These are phyloP conservation scores for Rosa hybrid DNA, from an alignment of 331 rosid genomes.

Conservation along the genomic window DNA sequence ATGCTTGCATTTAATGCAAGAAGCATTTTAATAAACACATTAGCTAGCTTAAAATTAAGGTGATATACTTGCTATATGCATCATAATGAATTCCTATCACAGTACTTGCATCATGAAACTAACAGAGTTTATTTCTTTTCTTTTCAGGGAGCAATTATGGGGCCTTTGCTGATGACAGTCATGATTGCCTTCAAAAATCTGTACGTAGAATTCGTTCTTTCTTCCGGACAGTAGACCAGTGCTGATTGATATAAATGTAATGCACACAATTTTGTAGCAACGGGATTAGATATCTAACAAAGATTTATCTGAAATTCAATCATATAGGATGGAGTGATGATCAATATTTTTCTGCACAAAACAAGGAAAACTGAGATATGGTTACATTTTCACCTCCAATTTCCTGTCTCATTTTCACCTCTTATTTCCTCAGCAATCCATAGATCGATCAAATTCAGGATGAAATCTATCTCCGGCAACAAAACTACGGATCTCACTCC, in stretches of 20 bases:
- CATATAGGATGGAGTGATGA: not conserved
- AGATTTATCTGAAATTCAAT: not conserved
- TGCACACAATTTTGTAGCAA: not conserved
- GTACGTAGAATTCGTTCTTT: constrained; percentile 44
- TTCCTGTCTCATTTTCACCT: constrained; percentile 9
- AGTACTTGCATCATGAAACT: not conserved
- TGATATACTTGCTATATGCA: no score
- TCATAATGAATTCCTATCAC: no score
- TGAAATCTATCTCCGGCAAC: constrained; percentile 55
- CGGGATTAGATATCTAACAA: not conserved
- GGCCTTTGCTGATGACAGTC: constrained; percentile 45
- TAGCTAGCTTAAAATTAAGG: not conserved
- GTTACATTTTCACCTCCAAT: constrained; percentile 19
- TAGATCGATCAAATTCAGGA: constrained; percentile 43
- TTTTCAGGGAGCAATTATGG: constrained; percentile 38
- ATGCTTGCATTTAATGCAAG: not conserved
- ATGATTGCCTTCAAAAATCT: constrained; percentile 42
- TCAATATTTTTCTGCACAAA: no score
- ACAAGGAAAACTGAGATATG: not conserved
- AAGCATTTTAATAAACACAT: not conserved
- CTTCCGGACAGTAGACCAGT: constrained; percentile 11
- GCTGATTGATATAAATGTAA: not conserved
- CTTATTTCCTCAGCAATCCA: constrained; percentile 50
- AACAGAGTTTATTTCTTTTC: not conserved
- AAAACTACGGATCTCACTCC: constrained; percentile 48